Evolutionary conservation across 352 stramenopile species (phyloP).

Genomic region (Thraustochytrium striatum): DNA sequence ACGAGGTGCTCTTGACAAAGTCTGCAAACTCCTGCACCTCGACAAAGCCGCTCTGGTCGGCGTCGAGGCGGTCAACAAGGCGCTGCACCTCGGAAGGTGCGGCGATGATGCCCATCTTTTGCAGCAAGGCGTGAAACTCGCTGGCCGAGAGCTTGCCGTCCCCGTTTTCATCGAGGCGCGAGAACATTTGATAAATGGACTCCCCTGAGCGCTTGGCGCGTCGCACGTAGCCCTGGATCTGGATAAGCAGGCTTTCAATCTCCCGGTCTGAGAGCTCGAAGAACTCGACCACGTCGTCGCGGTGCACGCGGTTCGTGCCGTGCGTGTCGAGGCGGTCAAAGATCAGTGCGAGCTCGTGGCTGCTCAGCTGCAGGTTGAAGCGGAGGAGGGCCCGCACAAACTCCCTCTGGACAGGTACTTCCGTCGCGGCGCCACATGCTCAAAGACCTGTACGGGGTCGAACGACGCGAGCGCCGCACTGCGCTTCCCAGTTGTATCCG

Average conservation of each 20-base stretch:
- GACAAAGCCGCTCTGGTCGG: constrained; percentile 10
- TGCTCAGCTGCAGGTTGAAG: constrained; percentile 6
- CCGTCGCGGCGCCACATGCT: constrained; percentile 1
- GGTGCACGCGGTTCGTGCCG: not conserved
- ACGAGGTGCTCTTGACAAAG: not conserved
- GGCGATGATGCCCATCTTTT: constrained; percentile 32
- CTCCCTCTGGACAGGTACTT: not conserved
- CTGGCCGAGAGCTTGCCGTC: constrained; percentile 22
- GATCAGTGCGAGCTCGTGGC: not conserved
- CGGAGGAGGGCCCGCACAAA: constrained; percentile 15
- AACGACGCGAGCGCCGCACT: not conserved
- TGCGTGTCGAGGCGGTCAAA: constrained; percentile 36
- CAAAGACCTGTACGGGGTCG: constrained; percentile 15
- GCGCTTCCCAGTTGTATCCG: too few species aligned
- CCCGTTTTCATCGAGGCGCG: not conserved
- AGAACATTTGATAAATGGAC: not conserved
- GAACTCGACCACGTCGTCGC: constrained; percentile 43
- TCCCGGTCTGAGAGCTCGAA: constrained; percentile 45
- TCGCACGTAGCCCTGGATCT: constrained; percentile 8
- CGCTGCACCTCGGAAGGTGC: constrained; percentile 11
- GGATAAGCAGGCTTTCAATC: not conserved
- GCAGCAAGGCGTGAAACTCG: constrained; percentile 20
- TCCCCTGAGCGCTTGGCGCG: not conserved
- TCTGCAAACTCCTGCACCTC: constrained; percentile 36
- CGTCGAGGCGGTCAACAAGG: constrained; percentile 9